These are phyloP conservation scores for Scleroderma bovista DNA, from an alignment of 768 basidiomycete genomes.

Conservation along the genomic window DNA sequence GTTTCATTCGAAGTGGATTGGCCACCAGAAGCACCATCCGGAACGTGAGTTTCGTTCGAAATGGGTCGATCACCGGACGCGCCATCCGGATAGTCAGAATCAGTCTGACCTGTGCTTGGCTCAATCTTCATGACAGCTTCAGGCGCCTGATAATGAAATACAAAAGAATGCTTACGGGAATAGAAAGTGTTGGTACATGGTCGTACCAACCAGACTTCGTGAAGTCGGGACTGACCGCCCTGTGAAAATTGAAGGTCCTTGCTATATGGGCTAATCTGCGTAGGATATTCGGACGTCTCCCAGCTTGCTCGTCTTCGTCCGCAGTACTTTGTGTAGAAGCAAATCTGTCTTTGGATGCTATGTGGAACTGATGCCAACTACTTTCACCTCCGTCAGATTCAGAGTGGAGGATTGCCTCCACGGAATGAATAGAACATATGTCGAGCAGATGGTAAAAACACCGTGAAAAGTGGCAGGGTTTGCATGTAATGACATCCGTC, in stretches of 20 bases:
- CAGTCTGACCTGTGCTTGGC: constrained; percentile 8
- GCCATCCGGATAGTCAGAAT: constrained; percentile 10
- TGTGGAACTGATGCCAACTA: constrained; percentile 35
- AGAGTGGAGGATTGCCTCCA: constrained; percentile 28
- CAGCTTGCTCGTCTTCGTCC: constrained; percentile 32
- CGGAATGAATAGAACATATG: constrained; percentile 30
- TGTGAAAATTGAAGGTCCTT: constrained; percentile 41
- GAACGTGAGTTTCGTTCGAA: constrained; percentile 1
- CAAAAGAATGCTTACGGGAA: constrained; percentile 19
- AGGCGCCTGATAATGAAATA: not conserved
- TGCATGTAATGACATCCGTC: constrained; percentile 29
- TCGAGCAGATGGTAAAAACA: constrained; percentile 36
- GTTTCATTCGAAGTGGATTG: constrained; percentile 1
- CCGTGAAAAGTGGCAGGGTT: constrained; percentile 28
- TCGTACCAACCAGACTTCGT: constrained; percentile 65
- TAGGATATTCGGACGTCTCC: constrained; percentile 27
- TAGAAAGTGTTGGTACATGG: constrained; percentile 12
- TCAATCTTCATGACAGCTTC: constrained; percentile 14
- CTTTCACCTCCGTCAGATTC: constrained; percentile 12
- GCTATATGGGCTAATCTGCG: constrained; percentile 43
- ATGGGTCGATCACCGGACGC: constrained; percentile 1
- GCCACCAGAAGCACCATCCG: constrained; percentile 7
- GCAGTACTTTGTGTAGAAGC: constrained; percentile 6
- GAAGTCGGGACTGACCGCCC: constrained; percentile 38
- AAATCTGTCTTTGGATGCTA: constrained; percentile 13